phyloP scores from a whole-genome alignment of 2,329 filamentous ascomycete genomes.

The Aspergillus costaricaensis region DNA sequence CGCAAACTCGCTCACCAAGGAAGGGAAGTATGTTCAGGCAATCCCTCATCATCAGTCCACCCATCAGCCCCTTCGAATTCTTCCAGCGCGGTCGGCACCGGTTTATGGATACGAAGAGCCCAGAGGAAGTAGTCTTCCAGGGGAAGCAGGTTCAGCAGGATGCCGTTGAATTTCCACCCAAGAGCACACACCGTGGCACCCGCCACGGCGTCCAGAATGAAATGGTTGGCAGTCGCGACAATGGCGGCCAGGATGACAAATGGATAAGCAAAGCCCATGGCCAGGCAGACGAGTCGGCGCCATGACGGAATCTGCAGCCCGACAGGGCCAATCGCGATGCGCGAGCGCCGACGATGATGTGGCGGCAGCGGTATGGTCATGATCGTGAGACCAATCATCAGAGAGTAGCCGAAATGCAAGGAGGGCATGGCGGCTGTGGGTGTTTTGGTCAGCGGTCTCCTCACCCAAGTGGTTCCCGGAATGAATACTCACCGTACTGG shows the following conservation, averaged over 20 bases:
- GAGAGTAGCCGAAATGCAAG: slow-evolving; percentile 73
- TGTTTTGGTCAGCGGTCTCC: not conserved
- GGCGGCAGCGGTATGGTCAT: slow-evolving; percentile 64
- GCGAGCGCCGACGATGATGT: slow-evolving; percentile 50
- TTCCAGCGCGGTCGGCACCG: slow-evolving; percentile 36
- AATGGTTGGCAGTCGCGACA: slow-evolving; percentile 71
- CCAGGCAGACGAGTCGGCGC: slow-evolving; percentile 53
- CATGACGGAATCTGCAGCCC: slow-evolving; percentile 49
- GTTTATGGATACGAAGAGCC: slow-evolving; percentile 66
- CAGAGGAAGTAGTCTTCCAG: slow-evolving; percentile 70
- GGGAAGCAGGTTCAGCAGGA: slow-evolving; percentile 64
- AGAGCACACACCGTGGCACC: slow-evolving; percentile 65
- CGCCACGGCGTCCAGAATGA: slow-evolving; percentile 70
- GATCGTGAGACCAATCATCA: slow-evolving; percentile 71
- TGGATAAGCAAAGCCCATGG: slow-evolving; percentile 64
- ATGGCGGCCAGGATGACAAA: slow-evolving; percentile 67
- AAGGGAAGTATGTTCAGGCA: slow-evolving; percentile 14
- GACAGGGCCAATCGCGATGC: slow-evolving; percentile 32
- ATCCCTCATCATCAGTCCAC: slow-evolving; percentile 21
- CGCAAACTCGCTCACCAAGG: slow-evolving; percentile 12
- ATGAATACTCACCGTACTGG: slow-evolving; percentile 62
- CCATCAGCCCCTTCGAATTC: slow-evolving; percentile 23
- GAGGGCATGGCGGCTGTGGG: slow-evolving; percentile 69
- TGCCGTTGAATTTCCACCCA: slow-evolving; percentile 59
- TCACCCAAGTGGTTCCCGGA: not conserved